Evolutionary conservation across 495 filamentous ascomycete genomes (phyloP).

Genomic region (Penicillium pulvis): DNA sequence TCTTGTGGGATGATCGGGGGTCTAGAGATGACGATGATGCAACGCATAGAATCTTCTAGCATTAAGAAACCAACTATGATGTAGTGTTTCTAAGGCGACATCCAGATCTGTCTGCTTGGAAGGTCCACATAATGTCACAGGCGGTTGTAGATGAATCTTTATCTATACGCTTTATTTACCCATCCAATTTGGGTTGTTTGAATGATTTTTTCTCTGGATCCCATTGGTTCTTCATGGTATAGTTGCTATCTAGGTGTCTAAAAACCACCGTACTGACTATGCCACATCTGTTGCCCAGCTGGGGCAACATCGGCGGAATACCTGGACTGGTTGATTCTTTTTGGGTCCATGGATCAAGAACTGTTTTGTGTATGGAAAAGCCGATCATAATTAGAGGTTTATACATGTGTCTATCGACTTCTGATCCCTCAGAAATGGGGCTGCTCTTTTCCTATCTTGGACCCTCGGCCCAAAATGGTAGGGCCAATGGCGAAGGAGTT

Average conservation of each 20-base stretch:
- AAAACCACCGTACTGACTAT: no score
- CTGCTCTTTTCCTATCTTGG: background rate
- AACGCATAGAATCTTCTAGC: constrained; percentile 32
- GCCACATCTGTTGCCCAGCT: background rate
- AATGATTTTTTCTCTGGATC: background rate
- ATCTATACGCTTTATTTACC: background rate
- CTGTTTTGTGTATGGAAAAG: background rate
- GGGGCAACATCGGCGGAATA: background rate
- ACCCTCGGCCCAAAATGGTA: background rate
- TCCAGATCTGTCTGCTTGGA: background rate
- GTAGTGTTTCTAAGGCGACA: constrained; percentile 12
- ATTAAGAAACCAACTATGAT: constrained; percentile 19
- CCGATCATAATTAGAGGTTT: background rate
- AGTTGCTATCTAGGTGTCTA: no score
- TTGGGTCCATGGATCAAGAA: background rate
- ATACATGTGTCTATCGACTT: background rate
- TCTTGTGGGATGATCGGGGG: background rate
- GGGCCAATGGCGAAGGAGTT: background rate
- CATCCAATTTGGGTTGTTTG: background rate
- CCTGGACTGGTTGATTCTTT: background rate
- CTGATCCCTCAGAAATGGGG: background rate
- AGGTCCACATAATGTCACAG: background rate
- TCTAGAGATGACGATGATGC: constrained; percentile 23
- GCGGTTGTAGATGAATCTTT: background rate
- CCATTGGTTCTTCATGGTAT: background rate